Percentiles rank a stretch among this genome's conserved stretches.
These are phyloP conservation scores for Immersiporthe knoxdaviesiana DNA, from an alignment of 2,329 filamentous ascomycete species.

Conservation along the genomic window DNA sequence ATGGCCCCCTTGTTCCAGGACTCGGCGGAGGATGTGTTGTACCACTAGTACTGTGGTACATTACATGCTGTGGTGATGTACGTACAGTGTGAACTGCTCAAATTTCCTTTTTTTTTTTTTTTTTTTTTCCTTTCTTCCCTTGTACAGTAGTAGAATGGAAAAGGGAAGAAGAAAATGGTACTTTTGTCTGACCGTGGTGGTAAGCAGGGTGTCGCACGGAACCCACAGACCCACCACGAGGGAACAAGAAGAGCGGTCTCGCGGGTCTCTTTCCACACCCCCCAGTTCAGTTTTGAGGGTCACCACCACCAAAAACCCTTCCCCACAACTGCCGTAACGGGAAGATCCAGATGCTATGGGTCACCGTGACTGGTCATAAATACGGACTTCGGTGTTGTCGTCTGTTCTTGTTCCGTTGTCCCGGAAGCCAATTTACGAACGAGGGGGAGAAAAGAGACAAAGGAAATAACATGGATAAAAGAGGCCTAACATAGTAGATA, in stretches of 20 bases:
- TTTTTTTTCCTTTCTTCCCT: no score
- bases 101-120: neutral
- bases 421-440: no score
- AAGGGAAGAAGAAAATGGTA: neutral
- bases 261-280: neutral
- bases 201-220: neutral
- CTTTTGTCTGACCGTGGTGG: neutral
- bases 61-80: neutral
- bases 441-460: no score
- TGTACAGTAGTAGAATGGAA: neutral
- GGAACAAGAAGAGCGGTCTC: neutral
- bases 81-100: neutral
- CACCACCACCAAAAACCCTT: neutral
- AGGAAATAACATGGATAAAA: no score
- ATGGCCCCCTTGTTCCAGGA: conserved; percentile 15
- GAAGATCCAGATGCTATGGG: neutral
- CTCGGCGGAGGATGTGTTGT: neutral
- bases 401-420: neutral
- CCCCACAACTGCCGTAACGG: neutral
- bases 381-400: neutral
- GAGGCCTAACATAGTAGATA: neutral
- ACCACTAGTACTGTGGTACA: neutral
- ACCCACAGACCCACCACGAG: conserved; percentile 3
- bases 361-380: neutral
- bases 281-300: no score